Evolutionary conservation across 352 stramenopile genomes (phyloP), one percentile per base, ranked within the genome.

Genomic region (Globisporangium parvum): DNA sequence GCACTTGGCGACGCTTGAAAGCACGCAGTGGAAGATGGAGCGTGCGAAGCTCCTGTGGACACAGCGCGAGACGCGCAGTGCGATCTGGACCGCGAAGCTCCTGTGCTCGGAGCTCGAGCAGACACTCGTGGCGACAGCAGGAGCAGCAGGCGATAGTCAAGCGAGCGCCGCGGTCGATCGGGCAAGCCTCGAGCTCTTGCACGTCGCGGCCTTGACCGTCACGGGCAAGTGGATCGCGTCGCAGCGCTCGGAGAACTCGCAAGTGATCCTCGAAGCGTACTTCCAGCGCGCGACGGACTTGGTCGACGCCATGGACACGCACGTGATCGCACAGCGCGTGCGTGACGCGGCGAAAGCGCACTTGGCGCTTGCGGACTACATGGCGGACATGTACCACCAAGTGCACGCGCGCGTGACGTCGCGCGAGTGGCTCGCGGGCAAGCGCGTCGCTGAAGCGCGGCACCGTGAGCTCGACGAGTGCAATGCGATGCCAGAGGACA

Each of bases 161-260:
- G 1, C 26, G 55, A 70, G 18, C 63, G 26, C 6, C n/a, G 12
- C 50, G 70, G 23, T 33, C 33, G 1, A 65, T n/a, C 39, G 35
- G 12, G 57, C 66, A 24, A 39, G 8, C 18, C 61, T 93, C 23
- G 63, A 76, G 48, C 71, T 91, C 48, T 52, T 91, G 6, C 78
- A 79, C 21, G 74, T 90, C 3, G 65, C 77, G 26, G 75, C 76
- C 6, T 57, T 95, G 24, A 91, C 82, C 3, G 72, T 81, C 9
- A 96, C 89, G 44, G 93, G 94, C 17, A 87, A 90, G 47, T 98
- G 94, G 95, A 88, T 98, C 63, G 86, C 88, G 20, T 88, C 89
- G 54, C 89, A 98, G 62, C 92, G 94, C 52, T 92, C 93, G 1
- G 91, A 98, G 59, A 88, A 82, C 64, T 95, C 85, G 9, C 79